Conservation (phyloP, 2,329 filamentous ascomycete genomes). For the Colletotrichum camelliae region DNA sequence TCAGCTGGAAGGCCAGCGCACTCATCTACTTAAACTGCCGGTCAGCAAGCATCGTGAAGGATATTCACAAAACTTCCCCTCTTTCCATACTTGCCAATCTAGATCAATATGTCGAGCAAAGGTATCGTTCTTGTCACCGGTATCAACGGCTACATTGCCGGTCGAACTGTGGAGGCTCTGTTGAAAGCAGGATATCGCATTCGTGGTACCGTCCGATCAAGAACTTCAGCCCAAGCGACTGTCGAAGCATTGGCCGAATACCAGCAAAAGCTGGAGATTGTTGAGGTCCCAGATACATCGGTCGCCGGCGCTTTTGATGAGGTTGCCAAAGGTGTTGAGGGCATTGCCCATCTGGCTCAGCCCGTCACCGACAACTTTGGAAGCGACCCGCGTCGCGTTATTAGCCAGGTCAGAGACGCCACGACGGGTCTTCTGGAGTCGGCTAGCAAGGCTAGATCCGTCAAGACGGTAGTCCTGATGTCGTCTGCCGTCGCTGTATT, state of each 20-base stretch:
- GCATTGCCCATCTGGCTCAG: constrained; percentile 28
- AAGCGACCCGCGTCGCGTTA: neutral
- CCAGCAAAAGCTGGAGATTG: constrained; percentile 24
- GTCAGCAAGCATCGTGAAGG: neutral
- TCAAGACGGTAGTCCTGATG: neutral
- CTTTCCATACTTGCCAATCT: neutral
- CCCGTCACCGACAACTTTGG: neutral
- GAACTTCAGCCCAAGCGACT: constrained; percentile 35
- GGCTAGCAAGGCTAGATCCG: neutral
- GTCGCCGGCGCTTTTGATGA: constrained; percentile 35
- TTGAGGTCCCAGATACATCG: constrained; percentile 38
- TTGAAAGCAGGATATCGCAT: constrained; percentile 35
- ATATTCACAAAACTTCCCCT: neutral
- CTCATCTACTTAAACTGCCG: neutral
- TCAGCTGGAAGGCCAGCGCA: neutral
- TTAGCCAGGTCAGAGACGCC: neutral
- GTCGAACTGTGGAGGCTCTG: constrained; percentile 30
- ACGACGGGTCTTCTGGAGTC: neutral
- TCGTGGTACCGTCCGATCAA: constrained; percentile 34
- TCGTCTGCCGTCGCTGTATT: constrained; percentile 4
- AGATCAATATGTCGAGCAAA: neutral
- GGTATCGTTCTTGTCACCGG: constrained; percentile 32
- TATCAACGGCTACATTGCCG: constrained; percentile 38
- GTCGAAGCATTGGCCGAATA: constrained; percentile 34
- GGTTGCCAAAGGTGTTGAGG: constrained; percentile 29